Evolutionary conservation across 1,284 basidiomycete species (phyloP), one percentile per base, ranked within the genome.

Genomic region (Macrocybe sp.): DNA sequence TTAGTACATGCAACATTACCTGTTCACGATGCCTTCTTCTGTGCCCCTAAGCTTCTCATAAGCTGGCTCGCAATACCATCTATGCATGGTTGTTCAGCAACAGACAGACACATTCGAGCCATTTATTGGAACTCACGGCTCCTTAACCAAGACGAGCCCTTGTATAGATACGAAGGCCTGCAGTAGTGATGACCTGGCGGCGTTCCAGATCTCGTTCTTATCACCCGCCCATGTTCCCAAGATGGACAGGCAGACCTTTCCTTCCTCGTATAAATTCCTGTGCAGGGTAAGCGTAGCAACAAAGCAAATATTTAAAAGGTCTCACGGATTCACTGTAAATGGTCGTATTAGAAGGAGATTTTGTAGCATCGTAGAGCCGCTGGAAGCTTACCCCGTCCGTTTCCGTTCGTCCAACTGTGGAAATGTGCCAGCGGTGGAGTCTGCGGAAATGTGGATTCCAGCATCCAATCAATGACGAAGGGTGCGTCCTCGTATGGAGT

Each of bases 141-240:
- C 87, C 59, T 89, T 88, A 5, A 96, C 92, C 6, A 97, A 76
- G 7, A 97, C 94, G 9, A 97, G 75, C 9, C 92, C 92, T 60
- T 96, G 93, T 45, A 97, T 96, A 10, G 92, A 95, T 10, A 97
- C 90, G 48, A 97, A 82, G 0, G 92, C 90, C 66, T 97, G 94
- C 6, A 97, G 76, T 35, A 97, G 70, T 7, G 91, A 94, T 2
- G 90, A 94, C 51, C 77, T 80, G 55, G 79, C 75, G 49, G 89
- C 74, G 63, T 71, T 91, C 92, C 92, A 94, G 5, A 80, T 84
- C 67, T 96, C 92, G 55, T 78, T 89, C 63, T 75, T 81, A 59
- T 94, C 92, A 4, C 94, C 93, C 1, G 83, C 78, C 93, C 93
- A 97, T 0, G 93, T 97, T 12, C 91, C 91, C 3, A 97, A 69